Percentiles rank a stretch among this genome's conserved stretches.
Evolutionary conservation across 1,139 yeast genomes (phyloP).

Genomic region (Diutina siamensis): DNA sequence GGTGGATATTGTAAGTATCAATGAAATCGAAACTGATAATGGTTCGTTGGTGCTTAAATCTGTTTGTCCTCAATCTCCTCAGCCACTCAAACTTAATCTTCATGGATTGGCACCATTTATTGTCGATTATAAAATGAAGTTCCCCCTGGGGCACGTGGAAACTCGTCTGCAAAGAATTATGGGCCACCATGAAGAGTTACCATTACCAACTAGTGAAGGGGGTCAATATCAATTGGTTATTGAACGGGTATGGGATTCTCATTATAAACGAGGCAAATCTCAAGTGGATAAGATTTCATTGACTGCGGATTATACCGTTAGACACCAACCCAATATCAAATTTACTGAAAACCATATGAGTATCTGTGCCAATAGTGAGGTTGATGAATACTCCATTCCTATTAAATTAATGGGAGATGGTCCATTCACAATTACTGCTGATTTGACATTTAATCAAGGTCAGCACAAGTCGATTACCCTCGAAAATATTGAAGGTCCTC

Average conservation of each 20-base stretch:
- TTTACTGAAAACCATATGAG: neutral
- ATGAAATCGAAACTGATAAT: neutral
- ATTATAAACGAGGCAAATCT: neutral
- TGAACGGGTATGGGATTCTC: neutral
- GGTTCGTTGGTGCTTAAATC: conserved; percentile 14
- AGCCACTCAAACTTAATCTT: conserved; percentile 15
- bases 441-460: neutral
- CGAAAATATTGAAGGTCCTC: neutral
- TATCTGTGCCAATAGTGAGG: neutral
- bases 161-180: conserved; percentile 22
- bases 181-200: conserved; percentile 15
- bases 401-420: neutral
- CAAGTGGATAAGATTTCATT: neutral
- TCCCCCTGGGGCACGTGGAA: conserved; percentile 44
- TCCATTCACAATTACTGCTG: neutral
- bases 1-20: conserved; percentile 13
- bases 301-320: neutral
- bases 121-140: conserved; percentile 51
- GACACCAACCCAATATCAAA: neutral
- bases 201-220: conserved; percentile 22
- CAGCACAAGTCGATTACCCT: neutral
- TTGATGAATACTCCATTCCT: neutral
- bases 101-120: conserved; percentile 67
- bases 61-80: conserved; percentile 19
- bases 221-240: conserved; percentile 44